phyloP scores from a whole-genome alignment of 129 eudicot species.

The Tagetes patula region DNA sequence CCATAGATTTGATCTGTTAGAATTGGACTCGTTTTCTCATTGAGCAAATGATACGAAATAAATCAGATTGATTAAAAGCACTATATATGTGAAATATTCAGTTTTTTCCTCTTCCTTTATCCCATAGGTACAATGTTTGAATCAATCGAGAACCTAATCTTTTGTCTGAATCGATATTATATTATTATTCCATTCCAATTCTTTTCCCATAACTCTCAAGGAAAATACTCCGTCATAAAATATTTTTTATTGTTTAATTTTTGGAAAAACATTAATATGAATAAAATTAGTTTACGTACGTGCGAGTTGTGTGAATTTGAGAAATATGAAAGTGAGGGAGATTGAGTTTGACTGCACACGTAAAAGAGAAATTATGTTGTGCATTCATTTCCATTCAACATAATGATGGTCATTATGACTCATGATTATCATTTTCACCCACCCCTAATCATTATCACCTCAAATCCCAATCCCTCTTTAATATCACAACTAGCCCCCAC shows the following conservation, averaged over 20 bases:
- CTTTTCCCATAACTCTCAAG: no score
- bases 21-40: no score
- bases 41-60: no score
- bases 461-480: slow-evolving; percentile 26
- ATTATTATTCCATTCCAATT: no score
- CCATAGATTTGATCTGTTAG: no score
- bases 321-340: background rate
- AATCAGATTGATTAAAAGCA: no score
- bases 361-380: slow-evolving; percentile 26
- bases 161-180: no score
- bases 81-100: no score
- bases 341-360: slow-evolving; percentile 32
- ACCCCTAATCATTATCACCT: slow-evolving; percentile 38
- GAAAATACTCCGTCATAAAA: no score
- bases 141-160: no score
- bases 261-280: background rate
- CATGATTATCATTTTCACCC: slow-evolving; percentile 42
- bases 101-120: no score
- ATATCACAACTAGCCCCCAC: slow-evolving; percentile 22
- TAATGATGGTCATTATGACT: slow-evolving; percentile 35
- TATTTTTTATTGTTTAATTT: background rate
- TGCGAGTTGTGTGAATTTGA: background rate
- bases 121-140: no score
- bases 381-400: slow-evolving; percentile 26
- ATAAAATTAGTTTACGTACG: background rate